phyloP scores from a whole-genome alignment of 495 filamentous ascomycete species.

The Lophiotrema nucula region DNA sequence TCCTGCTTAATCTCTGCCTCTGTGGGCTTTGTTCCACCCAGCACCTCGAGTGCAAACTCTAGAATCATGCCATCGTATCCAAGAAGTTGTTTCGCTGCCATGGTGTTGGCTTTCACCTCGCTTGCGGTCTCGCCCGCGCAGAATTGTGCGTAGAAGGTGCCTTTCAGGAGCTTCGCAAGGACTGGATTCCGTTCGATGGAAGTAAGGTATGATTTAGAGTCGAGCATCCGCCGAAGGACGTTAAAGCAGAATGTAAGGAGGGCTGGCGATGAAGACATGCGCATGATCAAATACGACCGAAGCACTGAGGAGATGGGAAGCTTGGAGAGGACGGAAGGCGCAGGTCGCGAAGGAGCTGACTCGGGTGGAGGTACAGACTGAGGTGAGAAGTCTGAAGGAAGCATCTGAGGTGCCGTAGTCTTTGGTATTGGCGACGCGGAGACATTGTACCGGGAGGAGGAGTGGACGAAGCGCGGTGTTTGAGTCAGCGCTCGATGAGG shows the following conservation, averaged over 20 bases:
- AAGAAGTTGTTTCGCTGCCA: conserved; percentile 51
- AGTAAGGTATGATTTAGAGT: conserved; percentile 57
- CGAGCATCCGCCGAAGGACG: conserved; percentile 66
- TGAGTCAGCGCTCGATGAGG: conserved; percentile 5
- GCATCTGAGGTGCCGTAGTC: neutral
- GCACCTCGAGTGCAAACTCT: conserved; percentile 72
- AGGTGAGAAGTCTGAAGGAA: neutral
- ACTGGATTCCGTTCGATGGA: conserved; percentile 42
- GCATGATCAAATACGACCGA: conserved; percentile 74
- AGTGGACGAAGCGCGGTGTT: conserved; percentile 20
- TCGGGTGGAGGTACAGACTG: neutral
- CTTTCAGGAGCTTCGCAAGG: conserved; percentile 56
- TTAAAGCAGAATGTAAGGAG: conserved; percentile 70
- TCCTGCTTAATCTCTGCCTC: conserved; percentile 50
- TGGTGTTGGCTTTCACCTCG: conserved; percentile 61
- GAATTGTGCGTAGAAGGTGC: conserved; percentile 83
- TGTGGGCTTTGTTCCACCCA: conserved; percentile 51
- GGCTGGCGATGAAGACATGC: conserved; percentile 72
- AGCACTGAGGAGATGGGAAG: conserved; percentile 71
- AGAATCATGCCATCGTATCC: conserved; percentile 78
- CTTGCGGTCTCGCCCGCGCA: conserved; percentile 68
- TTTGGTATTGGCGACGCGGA: conserved; percentile 6
- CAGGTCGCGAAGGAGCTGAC: neutral
- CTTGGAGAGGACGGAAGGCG: conserved; percentile 13
- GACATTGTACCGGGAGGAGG: conserved; percentile 18